These are phyloP conservation scores for Porphyridium purpureum DNA, from an alignment of 23 red algal species.

Conservation along the genomic window DNA sequence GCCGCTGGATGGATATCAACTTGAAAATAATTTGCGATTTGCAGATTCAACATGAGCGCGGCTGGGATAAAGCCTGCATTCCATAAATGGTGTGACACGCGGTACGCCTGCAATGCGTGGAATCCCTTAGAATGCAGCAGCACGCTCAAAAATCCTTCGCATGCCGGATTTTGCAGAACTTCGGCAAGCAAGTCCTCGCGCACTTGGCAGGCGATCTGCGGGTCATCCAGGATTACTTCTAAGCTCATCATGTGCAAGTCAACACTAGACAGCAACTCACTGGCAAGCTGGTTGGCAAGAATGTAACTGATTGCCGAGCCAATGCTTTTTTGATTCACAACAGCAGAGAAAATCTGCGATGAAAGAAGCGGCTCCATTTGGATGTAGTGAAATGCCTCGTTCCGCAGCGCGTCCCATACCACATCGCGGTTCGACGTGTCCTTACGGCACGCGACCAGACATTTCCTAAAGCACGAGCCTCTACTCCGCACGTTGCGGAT, in stretches of 20 bases:
- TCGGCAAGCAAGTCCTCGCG: conserved; percentile 75
- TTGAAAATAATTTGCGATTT: conserved; percentile 84
- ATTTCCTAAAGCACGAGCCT: no score
- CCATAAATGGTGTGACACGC: conserved; percentile 79
- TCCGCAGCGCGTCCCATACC: not conserved
- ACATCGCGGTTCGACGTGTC: no score
- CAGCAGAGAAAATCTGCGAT: conserved; percentile 71
- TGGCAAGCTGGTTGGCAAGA: conserved; percentile 80
- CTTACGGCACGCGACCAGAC: no score
- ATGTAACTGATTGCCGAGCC: conserved; percentile 57
- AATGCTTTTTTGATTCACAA: conserved; percentile 72
- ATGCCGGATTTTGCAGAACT: conserved; percentile 81
- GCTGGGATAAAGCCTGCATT: conserved; percentile 32
- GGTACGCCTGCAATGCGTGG: conserved; percentile 80
- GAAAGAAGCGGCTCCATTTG: conserved; percentile 66
- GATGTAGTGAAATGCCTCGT: not conserved
- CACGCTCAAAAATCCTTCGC: conserved; percentile 62
- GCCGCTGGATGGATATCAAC: conserved; percentile 94
- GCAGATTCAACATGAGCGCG: conserved; percentile 61
- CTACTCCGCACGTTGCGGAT: no score
- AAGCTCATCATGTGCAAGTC: not conserved
- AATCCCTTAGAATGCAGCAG: conserved; percentile 94
- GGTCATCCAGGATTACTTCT: not conserved
- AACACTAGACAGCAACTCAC: conserved; percentile 12
- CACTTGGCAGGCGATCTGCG: conserved; percentile 9